Percentiles rank a stretch among this genome's conserved stretches.
Conservation (phyloP, 108 stramenopile species). For the Stephanodiscus minutulus region DNA sequence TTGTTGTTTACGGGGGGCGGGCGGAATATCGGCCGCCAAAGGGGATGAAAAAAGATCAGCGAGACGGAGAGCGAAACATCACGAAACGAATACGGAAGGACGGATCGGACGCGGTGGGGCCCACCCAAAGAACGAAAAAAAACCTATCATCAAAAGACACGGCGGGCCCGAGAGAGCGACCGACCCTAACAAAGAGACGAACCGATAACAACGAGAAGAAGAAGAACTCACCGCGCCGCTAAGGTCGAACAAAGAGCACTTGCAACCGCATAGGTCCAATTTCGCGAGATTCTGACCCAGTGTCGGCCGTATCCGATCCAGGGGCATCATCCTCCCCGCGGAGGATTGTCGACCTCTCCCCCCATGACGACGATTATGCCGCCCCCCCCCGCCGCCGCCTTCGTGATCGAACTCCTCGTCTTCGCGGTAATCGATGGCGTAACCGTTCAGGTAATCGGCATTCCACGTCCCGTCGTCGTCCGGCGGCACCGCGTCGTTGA, state of each 20-base stretch:
- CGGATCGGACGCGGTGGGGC: too few species aligned
- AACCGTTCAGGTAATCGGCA: slow-evolving; percentile 54
- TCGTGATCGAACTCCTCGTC: slow-evolving; percentile 42
- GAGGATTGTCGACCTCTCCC: too few species aligned
- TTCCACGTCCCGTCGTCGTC: slow-evolving; percentile 35
- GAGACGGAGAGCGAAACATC: too few species aligned
- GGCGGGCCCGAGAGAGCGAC: too few species aligned
- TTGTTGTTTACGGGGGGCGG: background rate
- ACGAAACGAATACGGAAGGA: too few species aligned
- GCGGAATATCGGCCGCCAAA: too few species aligned
- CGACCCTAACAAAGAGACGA: too few species aligned
- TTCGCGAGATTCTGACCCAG: slow-evolving; percentile 82
- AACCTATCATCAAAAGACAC: too few species aligned
- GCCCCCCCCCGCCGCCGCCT: slow-evolving; percentile 1
- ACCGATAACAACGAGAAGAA: background rate
- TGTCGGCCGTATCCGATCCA: slow-evolving; percentile 75
- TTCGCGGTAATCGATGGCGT: slow-evolving; percentile 42
- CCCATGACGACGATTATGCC: background rate
- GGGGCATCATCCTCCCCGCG: slow-evolving; percentile 82
- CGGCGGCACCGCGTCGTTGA: slow-evolving; percentile 9
- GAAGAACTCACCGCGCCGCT: slow-evolving; percentile 53
- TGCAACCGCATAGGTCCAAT: slow-evolving; percentile 66
- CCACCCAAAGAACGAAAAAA: too few species aligned
- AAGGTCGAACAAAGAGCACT: slow-evolving; percentile 72
- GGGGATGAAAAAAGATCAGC: too few species aligned